Conservation (phyloP, 2,329 filamentous ascomycete genomes). For the Lachnellula occidentalis region DNA sequence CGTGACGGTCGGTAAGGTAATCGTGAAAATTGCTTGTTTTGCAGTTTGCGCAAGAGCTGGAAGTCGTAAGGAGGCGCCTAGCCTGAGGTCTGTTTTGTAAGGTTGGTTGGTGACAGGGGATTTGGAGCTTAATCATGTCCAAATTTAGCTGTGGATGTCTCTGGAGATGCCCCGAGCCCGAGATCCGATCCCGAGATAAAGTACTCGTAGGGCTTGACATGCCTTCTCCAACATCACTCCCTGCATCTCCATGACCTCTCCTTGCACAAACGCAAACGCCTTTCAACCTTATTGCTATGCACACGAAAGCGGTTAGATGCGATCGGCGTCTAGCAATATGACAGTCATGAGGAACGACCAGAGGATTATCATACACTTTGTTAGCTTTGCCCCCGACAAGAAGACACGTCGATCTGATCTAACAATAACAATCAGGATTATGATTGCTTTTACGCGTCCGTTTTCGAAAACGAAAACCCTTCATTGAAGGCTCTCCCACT, state of each 20-base stretch:
- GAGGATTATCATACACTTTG: slow-evolving; percentile 76
- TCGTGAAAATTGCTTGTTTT: too few relatives aligned
- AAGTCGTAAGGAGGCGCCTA: too few relatives aligned
- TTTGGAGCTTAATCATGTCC: too few relatives aligned
- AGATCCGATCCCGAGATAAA: too few relatives aligned
- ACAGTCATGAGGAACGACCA: slow-evolving; percentile 46
- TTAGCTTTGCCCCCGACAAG: slow-evolving; percentile 32
- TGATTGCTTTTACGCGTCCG: slow-evolving; percentile 92
- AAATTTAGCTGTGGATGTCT: too few relatives aligned
- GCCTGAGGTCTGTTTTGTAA: too few relatives aligned
- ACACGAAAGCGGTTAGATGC: not conserved
- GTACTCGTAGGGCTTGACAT: too few relatives aligned
- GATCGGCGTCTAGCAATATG: not conserved
- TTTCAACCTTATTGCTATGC: not conserved
- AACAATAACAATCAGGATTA: slow-evolving; percentile 51
- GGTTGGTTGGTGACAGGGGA: too few relatives aligned
- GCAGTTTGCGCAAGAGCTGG: too few relatives aligned
- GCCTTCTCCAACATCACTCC: not conserved
- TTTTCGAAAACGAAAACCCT: slow-evolving; percentile 73
- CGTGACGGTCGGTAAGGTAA: too few relatives aligned
- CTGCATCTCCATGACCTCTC: not conserved
- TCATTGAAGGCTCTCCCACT: slow-evolving; percentile 66
- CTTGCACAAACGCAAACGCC: not conserved
- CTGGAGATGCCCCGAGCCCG: too few relatives aligned
- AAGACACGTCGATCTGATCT: slow-evolving; percentile 7